Evolutionary conservation across 306 rosid genomes (phyloP), one percentile per base, ranked within the genome.

Genomic region (Leucaena leucocephala): DNA sequence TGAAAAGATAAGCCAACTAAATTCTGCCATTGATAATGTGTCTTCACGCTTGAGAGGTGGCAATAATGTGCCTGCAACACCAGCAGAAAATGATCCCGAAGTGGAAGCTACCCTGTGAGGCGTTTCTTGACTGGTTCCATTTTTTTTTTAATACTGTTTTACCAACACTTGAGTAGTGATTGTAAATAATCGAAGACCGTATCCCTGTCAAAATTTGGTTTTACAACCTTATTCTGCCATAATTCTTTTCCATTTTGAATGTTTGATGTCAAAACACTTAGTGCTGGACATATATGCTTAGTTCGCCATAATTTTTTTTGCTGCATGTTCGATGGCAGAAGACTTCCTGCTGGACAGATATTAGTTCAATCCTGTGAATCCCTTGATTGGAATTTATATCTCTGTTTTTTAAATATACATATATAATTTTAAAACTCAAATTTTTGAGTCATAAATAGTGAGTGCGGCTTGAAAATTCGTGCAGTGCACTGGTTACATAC

Each of bases 11-110:
- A 34, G 94, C 75, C 99, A 93, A 83, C 92, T 95, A 77, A 91
- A 91, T 76, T 91, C 98, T 10, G 98, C 99, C 82, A 95, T 95
- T 71, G 99, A 95, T 84, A 93, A 95, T 42, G 94, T 95, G 68
- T 92, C 96, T 80, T 93, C 98, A 12, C 98, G 97, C 73, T 85
- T 93, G 87, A 93, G 97, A 87, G 98, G 98, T 64, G 92, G 94
- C 79, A 95, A 86, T 59, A 92, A 80, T 19, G 78, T 75, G 21
- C 92, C 97, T n/a, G 54, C 71, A 22, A 86, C 78, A 34, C 88
- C 86, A 40, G 68, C 83, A 50, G 91, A 89, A 89, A 84, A 5
- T 19, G 98, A 95, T 83, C 94, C 97, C 39, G 97, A 91, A 82
- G 83, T 86, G 49, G 97, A 91, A 87, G 97, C 92, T 64, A 87